A percentile compares a stretch with the other conserved stretches of the same genome.
phyloP scores from a whole-genome alignment of 371 early-diverging fungal genomes.

The Nosema granulosis region DNA sequence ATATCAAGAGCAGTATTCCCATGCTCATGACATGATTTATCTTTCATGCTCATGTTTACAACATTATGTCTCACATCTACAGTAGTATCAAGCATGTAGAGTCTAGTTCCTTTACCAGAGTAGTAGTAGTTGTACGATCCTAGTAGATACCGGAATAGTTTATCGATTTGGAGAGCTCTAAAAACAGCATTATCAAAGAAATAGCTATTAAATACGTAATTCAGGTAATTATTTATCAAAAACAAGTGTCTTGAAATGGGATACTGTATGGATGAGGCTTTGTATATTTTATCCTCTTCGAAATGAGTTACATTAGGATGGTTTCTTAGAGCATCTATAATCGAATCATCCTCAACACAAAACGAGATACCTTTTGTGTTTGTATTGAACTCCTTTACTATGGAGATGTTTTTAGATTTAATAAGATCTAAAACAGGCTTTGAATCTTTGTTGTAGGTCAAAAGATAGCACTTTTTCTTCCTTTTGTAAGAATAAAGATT shows the following conservation, averaged over 20 bases:
- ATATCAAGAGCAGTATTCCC: conserved; percentile 35
- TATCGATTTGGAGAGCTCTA: conserved; percentile 42
- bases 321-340: background rate
- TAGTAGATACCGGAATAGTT: conserved; percentile 36
- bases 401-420: background rate
- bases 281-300: conserved; percentile 42
- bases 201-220: conserved; percentile 55
- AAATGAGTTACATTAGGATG: background rate
- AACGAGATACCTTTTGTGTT: background rate
- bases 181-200: conserved; percentile 48
- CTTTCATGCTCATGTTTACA: conserved; percentile 27
- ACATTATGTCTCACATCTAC: conserved; percentile 32
- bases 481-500: too few species aligned
- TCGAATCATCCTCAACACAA: background rate
- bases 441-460: background rate
- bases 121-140: conserved; percentile 48
- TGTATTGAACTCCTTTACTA: background rate
- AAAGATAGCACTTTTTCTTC: background rate
- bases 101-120: conserved; percentile 58
- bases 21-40: conserved; percentile 42
- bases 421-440: background rate
- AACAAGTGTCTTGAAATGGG: conserved; percentile 48
- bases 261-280: conserved; percentile 20
- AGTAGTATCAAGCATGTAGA: conserved; percentile 57
- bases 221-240: conserved; percentile 49